Base-by-base conservation (phyloP, 805 yeast genomes). In the Metschnikowia reukaufii region DNA sequence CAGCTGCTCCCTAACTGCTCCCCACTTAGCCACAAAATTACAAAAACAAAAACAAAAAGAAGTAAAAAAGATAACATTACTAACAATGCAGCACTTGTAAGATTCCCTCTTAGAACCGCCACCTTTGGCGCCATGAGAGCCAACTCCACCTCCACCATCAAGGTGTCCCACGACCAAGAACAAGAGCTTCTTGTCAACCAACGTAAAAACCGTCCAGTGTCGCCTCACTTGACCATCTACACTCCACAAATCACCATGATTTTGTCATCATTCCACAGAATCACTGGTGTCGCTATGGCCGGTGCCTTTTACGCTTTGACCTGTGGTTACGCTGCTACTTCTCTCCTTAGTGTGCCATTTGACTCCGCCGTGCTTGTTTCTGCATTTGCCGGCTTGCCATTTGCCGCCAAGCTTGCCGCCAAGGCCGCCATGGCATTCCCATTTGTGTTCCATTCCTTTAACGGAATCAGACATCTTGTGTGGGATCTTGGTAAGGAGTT, bases 401-500 rank as follows among this genome's bases (percentile, higher is more conserved):
- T 79, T 16, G 75, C 74, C 45, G 72, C 78, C 34, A 86, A 90
- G 70, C 57, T 79, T 48, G 72, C 76, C 19, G 71, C 81, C 48
- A 94, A 94, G 76, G 82, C 84, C 42, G 62, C 80, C 34, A 80
- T 84, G 62, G 82, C 94, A 7, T 80, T 80, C 74, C 91, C 97
- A 56, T 89, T 94, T 68, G 86, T 86, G 25, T 90, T 81, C 85
- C 99, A 94, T 70, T 61, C 79, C 39, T 81, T 76, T 65, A 89
- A 91, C 66, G 97, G 98, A 60, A 50, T 92, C 54, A 88, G 99
- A 79, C 99, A 94, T 68, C 73, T 92, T 68, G 63, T 88, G 46
- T 94, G 99, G 99, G 99, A 94, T 67, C 66, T 82, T 44, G 96
- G 96, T 66, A 76, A 73, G 57, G 87, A 85, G 68, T 78, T 92